Evolutionary conservation across 208 protist genomes (phyloP).

Genomic region (Leishmania gerbilli): DNA sequence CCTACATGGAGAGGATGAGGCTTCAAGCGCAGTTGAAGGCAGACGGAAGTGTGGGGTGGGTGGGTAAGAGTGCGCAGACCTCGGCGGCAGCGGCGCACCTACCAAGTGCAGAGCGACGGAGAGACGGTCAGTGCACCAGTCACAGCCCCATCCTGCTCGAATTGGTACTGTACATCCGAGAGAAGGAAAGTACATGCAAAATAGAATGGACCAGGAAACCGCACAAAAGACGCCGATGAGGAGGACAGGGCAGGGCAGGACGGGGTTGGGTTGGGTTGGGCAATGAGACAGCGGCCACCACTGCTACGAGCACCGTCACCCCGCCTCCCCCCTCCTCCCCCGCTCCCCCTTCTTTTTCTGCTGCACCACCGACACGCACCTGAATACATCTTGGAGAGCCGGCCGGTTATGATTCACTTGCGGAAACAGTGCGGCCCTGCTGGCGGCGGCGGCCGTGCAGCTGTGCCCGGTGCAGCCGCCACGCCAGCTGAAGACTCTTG

Average conservation of each 20-base stretch:
- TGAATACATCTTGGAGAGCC: neutral
- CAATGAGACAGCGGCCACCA: neutral
- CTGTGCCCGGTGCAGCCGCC: constrained; percentile 14
- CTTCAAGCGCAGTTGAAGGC: neutral
- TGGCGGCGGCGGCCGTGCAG: neutral
- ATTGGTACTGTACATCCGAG: neutral
- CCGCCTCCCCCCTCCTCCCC: neutral
- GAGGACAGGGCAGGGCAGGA: neutral
- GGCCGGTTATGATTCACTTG: neutral
- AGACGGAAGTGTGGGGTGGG: neutral
- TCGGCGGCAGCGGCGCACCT: neutral
- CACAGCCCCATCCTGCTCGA: neutral
- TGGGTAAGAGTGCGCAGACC: neutral
- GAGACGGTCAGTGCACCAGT: neutral
- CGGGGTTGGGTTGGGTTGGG: too few relatives aligned
- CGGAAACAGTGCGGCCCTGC: neutral
- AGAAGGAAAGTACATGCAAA: neutral
- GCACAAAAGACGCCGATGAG: neutral
- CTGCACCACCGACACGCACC: neutral
- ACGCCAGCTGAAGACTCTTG: constrained; percentile 39
- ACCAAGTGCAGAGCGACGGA: neutral
- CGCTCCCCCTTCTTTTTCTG: neutral
- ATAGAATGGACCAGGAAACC: neutral
- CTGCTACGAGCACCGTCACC: neutral
- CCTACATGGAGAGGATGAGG: neutral